Evolutionary conservation across 345 rosid genomes (phyloP), one percentile per base, ranked within the genome.

Genomic region (Linum tenue): DNA sequence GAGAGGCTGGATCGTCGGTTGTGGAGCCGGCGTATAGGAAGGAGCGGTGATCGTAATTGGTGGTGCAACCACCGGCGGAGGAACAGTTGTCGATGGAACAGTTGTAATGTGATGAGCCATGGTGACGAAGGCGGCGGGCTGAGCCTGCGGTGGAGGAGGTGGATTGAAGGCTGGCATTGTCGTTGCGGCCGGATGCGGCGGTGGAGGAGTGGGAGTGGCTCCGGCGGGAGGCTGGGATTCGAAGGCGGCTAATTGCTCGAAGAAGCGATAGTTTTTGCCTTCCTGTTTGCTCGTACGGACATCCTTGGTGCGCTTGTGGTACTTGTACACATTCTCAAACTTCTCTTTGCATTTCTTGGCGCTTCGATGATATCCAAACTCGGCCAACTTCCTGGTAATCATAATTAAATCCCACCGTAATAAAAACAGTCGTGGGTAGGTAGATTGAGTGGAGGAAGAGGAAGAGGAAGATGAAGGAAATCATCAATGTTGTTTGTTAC

Each of bases 291-390:
- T 91, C 7, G 81, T 84, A 7, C 98, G 81, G 5, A 86, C 86
- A 72, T 91, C 98, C 70, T 88, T 91, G 6, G 98, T 88, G 64
- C 98, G 75, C 74, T 91, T 91, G 83, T 91, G 83, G 75, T 91
- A 91, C 72, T 91, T 91, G 71, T 88, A 88, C 56, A 91, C 96
- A 83, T 91, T 91, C 81, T 91, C 96, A 73, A 91, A 91, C 75
- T 91, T 91, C 65, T 91, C 98, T 70, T 83, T 91, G 74, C 98
- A 91, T 74, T 88, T 91, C 78, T 91, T 91, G 3, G 94, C 87
- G 72, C 80, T 91, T 62, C 98, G 78, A 63, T 68, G 79, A 80
- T 82, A 88, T 56, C 98, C 98, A 31, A 80, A 66, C 81, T 88
- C 96, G 65, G 77, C 84, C 8, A 91, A 78, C 80, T 91, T 88